These are phyloP conservation scores for Suillus luteus DNA, from an alignment of 768 basidiomycete genomes.

Conservation along the genomic window DNA sequence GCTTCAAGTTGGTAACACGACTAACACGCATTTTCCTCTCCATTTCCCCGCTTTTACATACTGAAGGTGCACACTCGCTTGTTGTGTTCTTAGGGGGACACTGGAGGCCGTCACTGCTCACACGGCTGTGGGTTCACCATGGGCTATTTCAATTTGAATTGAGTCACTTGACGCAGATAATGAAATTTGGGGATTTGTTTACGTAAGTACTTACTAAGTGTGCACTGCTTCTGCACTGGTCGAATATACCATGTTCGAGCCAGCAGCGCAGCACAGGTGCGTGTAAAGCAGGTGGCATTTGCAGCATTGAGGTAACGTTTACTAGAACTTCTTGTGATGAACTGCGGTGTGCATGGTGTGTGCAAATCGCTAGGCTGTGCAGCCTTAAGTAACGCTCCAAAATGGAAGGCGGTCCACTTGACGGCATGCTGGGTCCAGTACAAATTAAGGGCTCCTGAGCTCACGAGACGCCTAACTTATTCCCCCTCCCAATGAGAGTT, in stretches of 20 bases:
- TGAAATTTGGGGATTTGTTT: neutral
- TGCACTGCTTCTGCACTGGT: neutral
- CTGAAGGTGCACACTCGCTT: neutral
- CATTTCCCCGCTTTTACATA: neutral
- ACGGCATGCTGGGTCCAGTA: slow-evolving; percentile 20
- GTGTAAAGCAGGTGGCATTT: neutral
- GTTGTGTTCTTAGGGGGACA: neutral
- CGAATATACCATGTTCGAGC: neutral
- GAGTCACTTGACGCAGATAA: neutral
- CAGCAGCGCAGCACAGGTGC: neutral
- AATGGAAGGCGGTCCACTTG: slow-evolving; percentile 14
- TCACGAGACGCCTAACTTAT: neutral
- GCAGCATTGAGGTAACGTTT: neutral
- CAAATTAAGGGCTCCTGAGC: slow-evolving; percentile 18
- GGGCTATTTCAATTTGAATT: neutral
- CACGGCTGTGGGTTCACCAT: neutral
- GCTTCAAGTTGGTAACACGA: slow-evolving; percentile 24
- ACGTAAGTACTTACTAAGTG: neutral
- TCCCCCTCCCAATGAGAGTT: slow-evolving; percentile 10
- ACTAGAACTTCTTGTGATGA: neutral
- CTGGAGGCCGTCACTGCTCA: neutral
- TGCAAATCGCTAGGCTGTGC: slow-evolving; percentile 1
- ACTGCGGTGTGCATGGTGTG: neutral
- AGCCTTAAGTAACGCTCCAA: slow-evolving; percentile 9
- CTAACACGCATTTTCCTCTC: neutral